These are phyloP conservation scores for Myxozyma neglecta DNA, from an alignment of 805 yeast genomes.

Conservation along the genomic window DNA sequence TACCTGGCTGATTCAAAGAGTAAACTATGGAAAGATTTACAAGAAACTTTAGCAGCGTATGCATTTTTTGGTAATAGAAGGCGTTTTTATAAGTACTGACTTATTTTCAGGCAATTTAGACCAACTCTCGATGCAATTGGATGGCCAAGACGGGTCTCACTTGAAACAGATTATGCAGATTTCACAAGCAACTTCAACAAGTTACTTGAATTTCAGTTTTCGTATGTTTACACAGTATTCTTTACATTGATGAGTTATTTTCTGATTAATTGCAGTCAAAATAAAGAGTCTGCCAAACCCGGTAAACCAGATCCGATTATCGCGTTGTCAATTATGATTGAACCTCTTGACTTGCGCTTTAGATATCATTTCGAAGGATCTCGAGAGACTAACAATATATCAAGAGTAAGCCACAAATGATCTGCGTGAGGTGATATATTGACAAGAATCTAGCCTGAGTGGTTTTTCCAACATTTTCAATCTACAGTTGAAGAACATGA, in stretches of 20 bases:
- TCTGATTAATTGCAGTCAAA: background rate
- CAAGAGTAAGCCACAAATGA: slow-evolving; percentile 41
- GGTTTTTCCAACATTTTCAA: slow-evolving; percentile 55
- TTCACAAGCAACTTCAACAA: slow-evolving; percentile 7
- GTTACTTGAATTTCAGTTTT: slow-evolving; percentile 20
- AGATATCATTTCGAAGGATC: slow-evolving; percentile 59
- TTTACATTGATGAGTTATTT: background rate
- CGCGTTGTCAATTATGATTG: slow-evolving; percentile 48
- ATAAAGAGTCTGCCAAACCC: background rate
- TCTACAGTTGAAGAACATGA: slow-evolving; percentile 39
- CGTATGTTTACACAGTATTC: slow-evolving; percentile 3
- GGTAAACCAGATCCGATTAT: slow-evolving; percentile 10
- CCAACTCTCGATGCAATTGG: slow-evolving; percentile 16
- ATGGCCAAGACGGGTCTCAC: slow-evolving; percentile 21
- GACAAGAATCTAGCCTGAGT: slow-evolving; percentile 52
- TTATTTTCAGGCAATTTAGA: slow-evolving; percentile 14
- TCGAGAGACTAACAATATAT: slow-evolving; percentile 60
- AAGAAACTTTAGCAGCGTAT: slow-evolving; percentile 11
- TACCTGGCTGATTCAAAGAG: slow-evolving; percentile 1
- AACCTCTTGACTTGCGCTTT: slow-evolving; percentile 53
- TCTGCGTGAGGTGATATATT: background rate
- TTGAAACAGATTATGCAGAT: background rate
- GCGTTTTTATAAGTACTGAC: background rate
- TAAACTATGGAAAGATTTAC: slow-evolving; percentile 14
- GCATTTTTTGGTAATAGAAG: background rate